Conservation (phyloP, 164 flowering plant species). For the Litsea cubeba region DNA sequence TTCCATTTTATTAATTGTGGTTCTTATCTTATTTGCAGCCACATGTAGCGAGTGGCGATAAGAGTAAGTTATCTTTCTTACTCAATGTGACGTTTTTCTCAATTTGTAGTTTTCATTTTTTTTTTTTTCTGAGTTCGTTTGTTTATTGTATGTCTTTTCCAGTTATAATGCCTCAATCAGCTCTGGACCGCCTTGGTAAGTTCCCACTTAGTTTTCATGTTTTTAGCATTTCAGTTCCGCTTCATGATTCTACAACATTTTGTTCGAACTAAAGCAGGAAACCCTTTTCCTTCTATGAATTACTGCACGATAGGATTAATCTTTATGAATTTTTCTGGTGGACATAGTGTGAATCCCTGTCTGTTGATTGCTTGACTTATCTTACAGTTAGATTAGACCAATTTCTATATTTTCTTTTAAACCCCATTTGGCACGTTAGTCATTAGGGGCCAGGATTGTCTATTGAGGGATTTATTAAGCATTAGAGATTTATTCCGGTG, state of each 20-base stretch:
- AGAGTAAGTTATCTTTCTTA: not conserved
- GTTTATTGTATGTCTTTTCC: conserved; percentile 8
- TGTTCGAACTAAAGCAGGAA: not conserved
- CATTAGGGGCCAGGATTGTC: no score
- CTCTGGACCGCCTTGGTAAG: conserved; percentile 68
- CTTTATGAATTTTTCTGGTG: not conserved
- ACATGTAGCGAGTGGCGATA: not conserved
- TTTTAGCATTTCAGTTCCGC: no score
- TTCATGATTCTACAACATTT: no score
- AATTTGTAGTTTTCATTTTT: not conserved
- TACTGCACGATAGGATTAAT: not conserved
- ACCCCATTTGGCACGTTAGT: no score
- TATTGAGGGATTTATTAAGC: no score
- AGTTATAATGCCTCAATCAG: conserved; percentile 82
- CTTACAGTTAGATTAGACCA: no score
- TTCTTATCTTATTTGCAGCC: not conserved
- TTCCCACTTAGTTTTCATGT: not conserved
- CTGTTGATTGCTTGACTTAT: no score
- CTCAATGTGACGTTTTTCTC: not conserved
- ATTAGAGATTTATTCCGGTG: no score
- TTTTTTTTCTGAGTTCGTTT: not conserved
- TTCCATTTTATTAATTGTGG: not conserved
- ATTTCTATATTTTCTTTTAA: no score
- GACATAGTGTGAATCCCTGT: not conserved
- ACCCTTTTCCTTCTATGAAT: not conserved